Conservation (phyloP, 2,329 filamentous ascomycete species). For the Aureobasidium subglaciale region DNA sequence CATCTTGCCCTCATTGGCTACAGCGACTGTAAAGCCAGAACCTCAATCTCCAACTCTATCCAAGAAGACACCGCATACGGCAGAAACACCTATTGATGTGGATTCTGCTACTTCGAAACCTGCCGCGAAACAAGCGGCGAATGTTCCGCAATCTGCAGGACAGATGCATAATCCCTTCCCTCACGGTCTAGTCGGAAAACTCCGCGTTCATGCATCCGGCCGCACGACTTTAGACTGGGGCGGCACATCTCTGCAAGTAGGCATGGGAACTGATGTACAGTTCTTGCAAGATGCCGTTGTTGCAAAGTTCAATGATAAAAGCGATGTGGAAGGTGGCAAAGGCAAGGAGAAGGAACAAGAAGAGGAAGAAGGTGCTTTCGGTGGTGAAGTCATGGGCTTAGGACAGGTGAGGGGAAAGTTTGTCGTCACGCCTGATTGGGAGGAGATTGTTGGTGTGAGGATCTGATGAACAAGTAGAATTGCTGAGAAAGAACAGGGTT, state of each 20-base stretch:
- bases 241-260: conserved; percentile 51
- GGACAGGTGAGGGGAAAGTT: conserved; percentile 59
- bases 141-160: conserved; percentile 18
- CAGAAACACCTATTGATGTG: neutral
- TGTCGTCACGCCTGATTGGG: conserved; percentile 56
- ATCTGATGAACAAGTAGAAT: neutral
- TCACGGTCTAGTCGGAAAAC: conserved; percentile 47
- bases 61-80: neutral
- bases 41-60: conserved; percentile 15
- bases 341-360: conserved; percentile 23
- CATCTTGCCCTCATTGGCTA: conserved; percentile 49
- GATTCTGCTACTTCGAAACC: neutral
- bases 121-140: conserved; percentile 25
- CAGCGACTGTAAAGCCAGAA: conserved; percentile 23
- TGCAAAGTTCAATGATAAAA: conserved; percentile 26
- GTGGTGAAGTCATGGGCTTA: conserved; percentile 47
- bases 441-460: conserved; percentile 36
- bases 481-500: neutral
- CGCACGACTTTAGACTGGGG: conserved; percentile 58
- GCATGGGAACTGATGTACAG: conserved; percentile 48
- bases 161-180: conserved; percentile 30
- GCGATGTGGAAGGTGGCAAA: conserved; percentile 17
- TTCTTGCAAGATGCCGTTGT: conserved; percentile 56
- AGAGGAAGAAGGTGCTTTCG: conserved; percentile 24
- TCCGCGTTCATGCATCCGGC: conserved; percentile 56